Base-by-base conservation (phyloP, 495 filamentous ascomycete species). In the Lasiosphaeria ovina region DNA sequence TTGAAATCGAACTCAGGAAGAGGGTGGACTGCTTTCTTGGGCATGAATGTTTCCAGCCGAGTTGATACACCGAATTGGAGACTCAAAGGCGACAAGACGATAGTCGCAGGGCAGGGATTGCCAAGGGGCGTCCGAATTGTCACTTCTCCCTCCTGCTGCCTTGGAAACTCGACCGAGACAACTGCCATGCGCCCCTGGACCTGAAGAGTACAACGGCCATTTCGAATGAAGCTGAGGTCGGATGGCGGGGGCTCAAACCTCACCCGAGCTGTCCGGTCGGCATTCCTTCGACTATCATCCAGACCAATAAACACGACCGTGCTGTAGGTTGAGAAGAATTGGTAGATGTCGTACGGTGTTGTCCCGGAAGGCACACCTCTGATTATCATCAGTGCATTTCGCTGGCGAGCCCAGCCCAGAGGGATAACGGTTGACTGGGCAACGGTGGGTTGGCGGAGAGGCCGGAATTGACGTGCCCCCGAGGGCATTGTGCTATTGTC, bases 21-120 rank as follows among this genome's bases (percentile, higher is more conserved):
- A 33, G 47, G 42, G 3, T 33, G 32, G 3, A 77, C 57, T 1
- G 68, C 76, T 12, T 76, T 67, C 71, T 87, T 81, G 0, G 54
- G 66, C 74, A 82, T 81, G 72, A 89, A 79, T 6, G 71, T 67
- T 0, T 67, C 67, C 5, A 70, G 67, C 5, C 75, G 60, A 33
- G 75, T 59, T 63, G 84, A 77, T 24, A 88, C 60, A 1, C 87
- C 87, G 58, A 89, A 85, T 34, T 79, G 70, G 9, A 87, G 54
- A 3, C 62, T 58, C 1, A 54, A 14, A 6, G 75, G 72, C 6
- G 52, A 40, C 12, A 85, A 57, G 3, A 32, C 70, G 61, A 73
- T 54, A 8, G 51, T 51, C 17, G 51, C n/a, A 1, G 71, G 69
- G 58, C 74, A 76, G 5, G 24, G 24, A 45, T 65, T 69, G 0